A percentile compares a stretch with the other conserved stretches of the same genome.
These are phyloP conservation scores for Meyerozyma sp. DNA, from an alignment of 1,139 yeast genomes.

Conservation along the genomic window DNA sequence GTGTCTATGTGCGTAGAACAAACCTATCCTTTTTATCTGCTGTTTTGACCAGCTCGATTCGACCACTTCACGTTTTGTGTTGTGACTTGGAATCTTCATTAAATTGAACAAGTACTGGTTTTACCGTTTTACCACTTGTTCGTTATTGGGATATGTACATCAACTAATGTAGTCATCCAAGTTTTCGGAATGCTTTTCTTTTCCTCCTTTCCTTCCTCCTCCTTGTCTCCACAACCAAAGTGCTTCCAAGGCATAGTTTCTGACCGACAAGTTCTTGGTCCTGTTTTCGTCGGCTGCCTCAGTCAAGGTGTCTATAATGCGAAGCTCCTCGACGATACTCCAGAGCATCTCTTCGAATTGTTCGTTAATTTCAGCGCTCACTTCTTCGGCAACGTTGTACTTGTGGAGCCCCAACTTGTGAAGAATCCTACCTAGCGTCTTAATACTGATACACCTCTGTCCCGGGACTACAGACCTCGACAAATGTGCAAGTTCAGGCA, in stretches of 20 bases:
- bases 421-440: constrained; percentile 79
- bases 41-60: neutral
- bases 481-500: constrained; percentile 74
- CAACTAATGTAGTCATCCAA: constrained; percentile 7
- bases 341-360: constrained; percentile 65
- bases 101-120: constrained; percentile 1
- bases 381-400: constrained; percentile 46
- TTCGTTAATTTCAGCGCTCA: constrained; percentile 29
- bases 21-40: constrained; percentile 3
- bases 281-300: constrained; percentile 69
- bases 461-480: constrained; percentile 76
- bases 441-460: constrained; percentile 82
- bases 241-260: constrained; percentile 87
- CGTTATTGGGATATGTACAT: constrained; percentile 10
- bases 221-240: constrained; percentile 88
- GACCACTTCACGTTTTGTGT: constrained; percentile 5
- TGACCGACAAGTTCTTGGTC: constrained; percentile 67
- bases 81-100: neutral
- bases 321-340: constrained; percentile 62
- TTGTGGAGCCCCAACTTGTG: constrained; percentile 70
- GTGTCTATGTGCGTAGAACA: constrained; percentile 48
- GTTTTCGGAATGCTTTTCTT: constrained; percentile 6
- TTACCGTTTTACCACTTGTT: constrained; percentile 2
- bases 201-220: constrained; percentile 43
- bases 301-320: constrained; percentile 65